phyloP scores from a whole-genome alignment of 257 asterid genomes.

The Ajuga chamaepitys region DNA sequence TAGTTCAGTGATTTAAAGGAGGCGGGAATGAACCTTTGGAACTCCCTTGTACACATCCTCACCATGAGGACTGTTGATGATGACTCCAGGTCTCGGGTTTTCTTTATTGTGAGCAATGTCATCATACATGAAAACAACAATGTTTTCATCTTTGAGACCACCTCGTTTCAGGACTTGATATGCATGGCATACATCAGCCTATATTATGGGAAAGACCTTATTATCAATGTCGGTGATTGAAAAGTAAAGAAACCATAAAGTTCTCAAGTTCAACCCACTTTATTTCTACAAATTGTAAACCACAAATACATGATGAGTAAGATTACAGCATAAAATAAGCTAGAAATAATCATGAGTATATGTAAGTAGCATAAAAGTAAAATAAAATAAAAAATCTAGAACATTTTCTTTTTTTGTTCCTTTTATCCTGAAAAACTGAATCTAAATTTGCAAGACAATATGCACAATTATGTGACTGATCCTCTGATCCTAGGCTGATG shows the following conservation, averaged over 20 bases:
- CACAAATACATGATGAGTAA: not conserved
- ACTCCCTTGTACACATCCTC: constrained; percentile 88
- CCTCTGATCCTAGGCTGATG: too few relatives aligned
- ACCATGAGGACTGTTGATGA: constrained; percentile 87
- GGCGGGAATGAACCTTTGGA: constrained; percentile 57
- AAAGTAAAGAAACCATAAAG: not conserved
- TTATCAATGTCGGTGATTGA: constrained; percentile 1
- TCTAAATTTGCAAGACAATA: not conserved
- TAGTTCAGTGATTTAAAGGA: constrained; percentile 1
- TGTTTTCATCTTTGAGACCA: constrained; percentile 89
- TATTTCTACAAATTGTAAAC: not conserved
- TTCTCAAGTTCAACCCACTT: not conserved
- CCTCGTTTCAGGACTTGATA: constrained; percentile 81
- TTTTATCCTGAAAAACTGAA: not conserved
- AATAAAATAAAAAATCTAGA: too few relatives aligned
- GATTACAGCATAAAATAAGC: not conserved
- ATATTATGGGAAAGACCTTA: not conserved
- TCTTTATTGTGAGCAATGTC: constrained; percentile 78
- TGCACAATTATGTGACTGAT: too few relatives aligned
- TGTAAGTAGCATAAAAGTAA: not conserved
- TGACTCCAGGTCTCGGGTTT: constrained; percentile 89
- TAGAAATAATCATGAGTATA: not conserved
- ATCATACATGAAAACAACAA: constrained; percentile 87
- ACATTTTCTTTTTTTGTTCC: not conserved
- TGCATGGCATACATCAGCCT: constrained; percentile 98